Percentiles rank a stretch among this genome's conserved stretches.
phyloP scores from a whole-genome alignment of 495 filamentous ascomycete species.

The Rhypophila decipiens region DNA sequence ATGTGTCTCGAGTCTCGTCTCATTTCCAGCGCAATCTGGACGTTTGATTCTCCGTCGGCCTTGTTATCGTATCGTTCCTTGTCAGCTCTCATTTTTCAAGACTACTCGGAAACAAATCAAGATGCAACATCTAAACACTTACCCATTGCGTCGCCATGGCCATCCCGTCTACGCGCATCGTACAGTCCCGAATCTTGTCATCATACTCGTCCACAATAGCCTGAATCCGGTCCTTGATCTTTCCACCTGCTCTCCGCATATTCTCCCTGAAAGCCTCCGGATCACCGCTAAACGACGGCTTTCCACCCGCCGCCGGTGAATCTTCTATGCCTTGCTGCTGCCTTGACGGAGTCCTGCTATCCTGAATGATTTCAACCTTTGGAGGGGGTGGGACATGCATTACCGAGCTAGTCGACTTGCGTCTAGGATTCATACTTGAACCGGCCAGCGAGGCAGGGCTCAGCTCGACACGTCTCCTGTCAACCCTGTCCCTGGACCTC shows the following conservation, averaged over 20 bases:
- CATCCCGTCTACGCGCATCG: constrained; percentile 32
- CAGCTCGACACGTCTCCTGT: not conserved
- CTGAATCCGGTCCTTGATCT: constrained; percentile 15
- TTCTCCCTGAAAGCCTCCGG: not conserved
- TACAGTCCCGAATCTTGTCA: constrained; percentile 31
- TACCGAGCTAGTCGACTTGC: not conserved
- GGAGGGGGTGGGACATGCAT: not conserved
- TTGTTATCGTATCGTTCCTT: constrained; percentile 4
- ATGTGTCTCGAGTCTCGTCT: constrained; percentile 7
- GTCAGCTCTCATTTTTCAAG: constrained; percentile 2
- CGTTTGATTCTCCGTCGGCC: constrained; percentile 13
- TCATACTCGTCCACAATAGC: constrained; percentile 23
- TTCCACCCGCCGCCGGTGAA: not conserved
- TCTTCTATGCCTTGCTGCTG: not conserved
- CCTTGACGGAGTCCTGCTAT: not conserved
- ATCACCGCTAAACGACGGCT: not conserved
- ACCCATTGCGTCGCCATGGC: constrained; percentile 34
- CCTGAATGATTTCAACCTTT: not conserved
- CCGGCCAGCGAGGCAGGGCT: not conserved
- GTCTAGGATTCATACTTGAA: too few species aligned
- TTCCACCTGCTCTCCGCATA: constrained; percentile 13
- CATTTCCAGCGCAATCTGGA: constrained; percentile 15
- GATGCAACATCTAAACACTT: not conserved
- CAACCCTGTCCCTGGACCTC: not conserved
- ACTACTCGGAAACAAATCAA: not conserved